Evolutionary conservation across 2,329 filamentous ascomycete genomes (phyloP).

Genomic region (Pseudogymnoascus sp.): DNA sequence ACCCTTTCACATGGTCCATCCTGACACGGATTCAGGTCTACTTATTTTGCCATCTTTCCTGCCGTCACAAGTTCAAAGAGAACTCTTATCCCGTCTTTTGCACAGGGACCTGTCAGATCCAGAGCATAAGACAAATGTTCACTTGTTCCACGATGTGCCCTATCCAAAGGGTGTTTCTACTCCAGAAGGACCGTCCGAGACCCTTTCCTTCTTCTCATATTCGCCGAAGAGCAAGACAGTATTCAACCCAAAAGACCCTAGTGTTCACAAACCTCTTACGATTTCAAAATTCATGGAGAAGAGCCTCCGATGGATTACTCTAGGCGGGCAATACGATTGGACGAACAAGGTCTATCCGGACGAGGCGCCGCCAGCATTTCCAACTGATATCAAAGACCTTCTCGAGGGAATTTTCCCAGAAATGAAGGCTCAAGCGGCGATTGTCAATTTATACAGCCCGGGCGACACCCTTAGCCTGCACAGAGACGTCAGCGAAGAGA

Average conservation of each 20-base stretch:
- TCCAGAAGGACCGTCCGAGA: constrained; percentile 3
- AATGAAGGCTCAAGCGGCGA: constrained; percentile 78
- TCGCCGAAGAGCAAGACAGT: constrained; percentile 42
- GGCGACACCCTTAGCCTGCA: constrained; percentile 89
- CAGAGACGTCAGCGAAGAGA: constrained; percentile 84
- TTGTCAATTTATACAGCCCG: constrained; percentile 86
- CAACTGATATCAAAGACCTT: constrained; percentile 60
- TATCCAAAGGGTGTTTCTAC: constrained; percentile 40
- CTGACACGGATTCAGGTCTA: constrained; percentile 50
- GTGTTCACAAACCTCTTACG: constrained; percentile 66
- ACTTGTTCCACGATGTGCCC: constrained; percentile 66
- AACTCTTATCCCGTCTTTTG: constrained; percentile 64
- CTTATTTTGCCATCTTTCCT: constrained; percentile 69
- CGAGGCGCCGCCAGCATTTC: constrained; percentile 62
- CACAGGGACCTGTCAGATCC: constrained; percentile 69
- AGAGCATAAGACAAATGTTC: constrained; percentile 79
- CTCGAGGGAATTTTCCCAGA: constrained; percentile 65
- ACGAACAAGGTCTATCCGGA: constrained; percentile 73
- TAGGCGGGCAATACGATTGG: constrained; percentile 97
- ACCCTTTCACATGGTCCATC: constrained; percentile 14
- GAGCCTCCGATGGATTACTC: constrained; percentile 85
- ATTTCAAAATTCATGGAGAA: constrained; percentile 64
- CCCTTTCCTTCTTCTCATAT: constrained; percentile 48
- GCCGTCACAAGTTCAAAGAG: constrained; percentile 58
- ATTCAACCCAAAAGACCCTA: constrained; percentile 60